Base-by-base conservation (phyloP, 2,329 filamentous ascomycete species). In the Aspergillus neotritici region DNA sequence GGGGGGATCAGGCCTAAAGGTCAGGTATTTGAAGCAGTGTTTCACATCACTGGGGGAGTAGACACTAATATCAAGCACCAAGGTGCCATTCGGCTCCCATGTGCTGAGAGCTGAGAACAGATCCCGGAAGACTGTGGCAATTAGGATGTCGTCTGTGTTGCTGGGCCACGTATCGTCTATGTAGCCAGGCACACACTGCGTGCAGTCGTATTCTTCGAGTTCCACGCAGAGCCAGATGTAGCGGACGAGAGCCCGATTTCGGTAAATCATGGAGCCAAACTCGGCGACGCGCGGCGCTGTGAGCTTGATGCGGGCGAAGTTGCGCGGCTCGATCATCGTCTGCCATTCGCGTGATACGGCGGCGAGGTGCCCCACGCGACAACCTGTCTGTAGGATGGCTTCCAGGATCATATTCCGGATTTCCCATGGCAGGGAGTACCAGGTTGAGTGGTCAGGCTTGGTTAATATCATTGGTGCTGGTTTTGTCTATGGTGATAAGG, bases 91-190 rank as follows among this genome's bases (percentile, higher is more conserved):
- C 30, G 41, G 35, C 13, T 43, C 31, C 35, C 41, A 43, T 33
- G 31, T 9, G 31, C 41, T 43, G 30, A 43, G 41, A 34, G 34
- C 21, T 39, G 41, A 43, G 41, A 43, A 43, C 35, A 43, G 35
- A 14, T 38, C 17, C 29, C 25, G n/a, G n/a, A 43, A 38, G 38
- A 31, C 41, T 43, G 30, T 39, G 35, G 4, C 17, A 2, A 25
- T 6, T 8, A 25, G 2, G 21, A 5, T 25, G 9, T 25, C 9
- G 21, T 25, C 21, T 25, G 21, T 8, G 5, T 25, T 25, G 21
- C 6, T 25, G 21, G 9, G 21, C 21, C 21, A 2, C 9, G 9
- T 8, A 25, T 8, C 21, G 7, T 5, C 21, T 25, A 25, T 8
- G 9, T 2, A 8, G 21, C 9, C 7, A 16, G 38, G 30, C 31